Conservation (phyloP, 805 yeast species). For the Gaillardinia entomophila region DNA sequence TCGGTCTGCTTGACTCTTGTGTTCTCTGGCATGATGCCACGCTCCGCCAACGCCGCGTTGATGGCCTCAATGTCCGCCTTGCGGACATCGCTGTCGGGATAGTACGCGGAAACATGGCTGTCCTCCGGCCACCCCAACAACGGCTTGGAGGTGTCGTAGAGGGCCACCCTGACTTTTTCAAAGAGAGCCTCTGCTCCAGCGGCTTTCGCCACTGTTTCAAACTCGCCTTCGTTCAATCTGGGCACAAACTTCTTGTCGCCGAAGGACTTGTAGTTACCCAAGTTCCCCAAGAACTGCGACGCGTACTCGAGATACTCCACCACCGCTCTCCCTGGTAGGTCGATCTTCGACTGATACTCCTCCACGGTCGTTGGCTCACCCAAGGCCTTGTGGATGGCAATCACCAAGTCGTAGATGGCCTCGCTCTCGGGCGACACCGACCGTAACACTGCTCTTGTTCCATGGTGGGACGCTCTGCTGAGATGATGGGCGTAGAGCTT, state of each 20-base stretch:
- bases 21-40: slow-evolving; percentile 71
- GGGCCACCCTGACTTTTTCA: slow-evolving; percentile 37
- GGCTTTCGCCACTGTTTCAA: slow-evolving; percentile 43
- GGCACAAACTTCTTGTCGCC: slow-evolving; percentile 89
- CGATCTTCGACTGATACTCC: slow-evolving; percentile 28
- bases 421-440: slow-evolving; percentile 84
- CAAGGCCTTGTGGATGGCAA: slow-evolving; percentile 49
- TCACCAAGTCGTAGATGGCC: slow-evolving; percentile 61
- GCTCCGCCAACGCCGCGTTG: slow-evolving; percentile 57
- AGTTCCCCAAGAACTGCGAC: slow-evolving; percentile 67
- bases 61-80: slow-evolving; percentile 60
- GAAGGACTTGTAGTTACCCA: slow-evolving; percentile 79
- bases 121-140: slow-evolving; percentile 74
- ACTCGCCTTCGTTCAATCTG: slow-evolving; percentile 40
- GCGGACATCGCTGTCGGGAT: slow-evolving; percentile 45
- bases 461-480: slow-evolving; percentile 79
- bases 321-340: too few species aligned
- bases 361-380: slow-evolving; percentile 38
- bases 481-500: slow-evolving; percentile 72
- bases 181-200: slow-evolving; percentile 36
- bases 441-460: slow-evolving; percentile 72
- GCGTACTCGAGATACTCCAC: slow-evolving; percentile 61
- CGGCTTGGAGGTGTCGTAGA: slow-evolving; percentile 46
- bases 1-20: slow-evolving; percentile 61
- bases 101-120: slow-evolving; percentile 74